Evolutionary conservation across 306 rosid genomes (phyloP).

Genomic region (Cicer bijugum): DNA sequence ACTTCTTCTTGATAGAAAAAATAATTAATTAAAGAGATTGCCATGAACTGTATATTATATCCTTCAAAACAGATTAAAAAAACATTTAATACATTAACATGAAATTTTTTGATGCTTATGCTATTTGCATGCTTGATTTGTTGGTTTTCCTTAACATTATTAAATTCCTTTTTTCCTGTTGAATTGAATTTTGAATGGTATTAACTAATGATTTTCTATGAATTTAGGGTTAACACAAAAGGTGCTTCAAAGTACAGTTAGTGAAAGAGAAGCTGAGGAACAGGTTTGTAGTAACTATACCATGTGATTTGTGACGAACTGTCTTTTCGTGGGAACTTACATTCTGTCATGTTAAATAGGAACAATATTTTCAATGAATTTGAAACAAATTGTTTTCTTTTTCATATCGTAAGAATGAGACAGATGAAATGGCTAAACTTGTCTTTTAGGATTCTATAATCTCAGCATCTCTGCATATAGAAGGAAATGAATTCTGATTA

Average conservation of each 20-base stretch:
- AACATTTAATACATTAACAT: slow-evolving; percentile 1
- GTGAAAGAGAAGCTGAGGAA: slow-evolving; percentile 87
- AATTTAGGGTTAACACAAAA: slow-evolving; percentile 74
- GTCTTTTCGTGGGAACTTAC: slow-evolving; percentile 16
- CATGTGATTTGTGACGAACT: slow-evolving; percentile 5
- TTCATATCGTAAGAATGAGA: not conserved
- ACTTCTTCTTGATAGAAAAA: slow-evolving; percentile 24
- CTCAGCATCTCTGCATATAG: slow-evolving; percentile 1
- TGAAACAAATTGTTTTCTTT: not conserved
- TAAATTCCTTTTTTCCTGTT: not conserved
- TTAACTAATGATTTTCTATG: slow-evolving; percentile 40
- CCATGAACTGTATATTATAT: slow-evolving; percentile 1
- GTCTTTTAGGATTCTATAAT: slow-evolving; percentile 33
- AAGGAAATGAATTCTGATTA: slow-evolving; percentile 31
- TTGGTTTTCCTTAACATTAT: slow-evolving; percentile 28
- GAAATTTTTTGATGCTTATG: slow-evolving; percentile 14
- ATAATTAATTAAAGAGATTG: not conserved
- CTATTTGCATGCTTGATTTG: slow-evolving; percentile 1
- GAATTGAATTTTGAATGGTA: slow-evolving; percentile 33
- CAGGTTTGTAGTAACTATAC: slow-evolving; percentile 63
- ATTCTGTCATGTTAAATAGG: slow-evolving; percentile 14
- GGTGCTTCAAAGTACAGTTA: slow-evolving; percentile 73
- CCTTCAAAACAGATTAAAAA: slow-evolving; percentile 35
- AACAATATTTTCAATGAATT: slow-evolving; percentile 9
- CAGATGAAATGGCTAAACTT: slow-evolving; percentile 36